Base-by-base conservation (phyloP, 2,329 filamentous ascomycete species). In the Phyllosticta ampelicida region DNA sequence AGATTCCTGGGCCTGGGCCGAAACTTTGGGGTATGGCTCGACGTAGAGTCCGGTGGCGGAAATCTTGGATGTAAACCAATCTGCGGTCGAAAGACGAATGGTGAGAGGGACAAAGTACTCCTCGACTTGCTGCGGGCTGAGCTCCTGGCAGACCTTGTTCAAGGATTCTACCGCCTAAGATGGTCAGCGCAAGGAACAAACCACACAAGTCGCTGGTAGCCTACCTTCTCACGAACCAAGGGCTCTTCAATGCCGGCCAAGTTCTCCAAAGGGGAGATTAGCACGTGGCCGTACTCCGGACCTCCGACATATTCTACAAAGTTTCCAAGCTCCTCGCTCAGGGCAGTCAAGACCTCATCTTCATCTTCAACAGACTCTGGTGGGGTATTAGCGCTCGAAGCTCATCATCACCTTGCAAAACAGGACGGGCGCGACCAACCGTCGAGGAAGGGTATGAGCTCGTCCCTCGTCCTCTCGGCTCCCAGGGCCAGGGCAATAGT, bases 11-110 rank as follows among this genome's bases (percentile, higher is more conserved):
- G 91, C 84, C n/a, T 85, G 81, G 55, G 86, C 82, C 58, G 90
- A 87, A 61, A 94, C 90, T 79, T 95, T 95, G 68, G 86, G 87
- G 79, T 99, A 99, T 63, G 94, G 92, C 53, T 86, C 84, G 71
- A 89, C 94, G 78, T 92, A 99, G 62, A 99, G 86, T 62, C 94
- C 94, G 64, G 92, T 96, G 62, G 92, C 94, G 29, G 94, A 99
- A 64, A 99, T 94, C 78, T 97, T 99, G 64, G 94, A 97, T 60
- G 94, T 99, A 75, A 99, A 99, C 94, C 94, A 99, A 77, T 99
- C 94, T 75, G 94, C 94, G 82, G 97, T 99, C 64, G 94, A 95
- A 62, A 99, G 88, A 71, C 94, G 90, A 70, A 95, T 84, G 61
- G 91, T 91, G 70, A 99, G 86, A 62, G 94, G 94, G 66, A 99